Evolutionary conservation across 768 basidiomycete genomes (phyloP), one percentile per base, ranked within the genome.

Genomic region (Boletus sp.): DNA sequence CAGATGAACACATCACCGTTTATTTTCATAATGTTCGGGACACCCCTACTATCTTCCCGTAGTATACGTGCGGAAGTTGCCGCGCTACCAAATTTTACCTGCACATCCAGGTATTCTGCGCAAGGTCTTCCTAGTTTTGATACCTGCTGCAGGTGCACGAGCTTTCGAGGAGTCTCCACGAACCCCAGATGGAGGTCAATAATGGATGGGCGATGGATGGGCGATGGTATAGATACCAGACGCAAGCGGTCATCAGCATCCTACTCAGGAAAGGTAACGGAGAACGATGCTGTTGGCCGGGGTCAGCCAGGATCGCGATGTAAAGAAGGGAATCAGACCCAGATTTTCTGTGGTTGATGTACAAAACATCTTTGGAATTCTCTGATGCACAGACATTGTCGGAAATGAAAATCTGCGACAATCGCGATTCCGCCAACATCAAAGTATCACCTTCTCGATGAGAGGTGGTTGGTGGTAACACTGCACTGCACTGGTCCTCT

Each of bases 331-430:
- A 29, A 21, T 7, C 34, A 1, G 15, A 7, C 7, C 4, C 15
- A 3, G 11, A 3, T 19, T 30, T 23, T 7, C 19, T 23, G 23
- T 54, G 52, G 3, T 29, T 41, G 27, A 54, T 53, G 1, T 11
- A 5, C n/a, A 63, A 27, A 0, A 1, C 25, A 1, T 4, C 7
- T 11, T 21, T 51, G 4, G 39, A 53, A 11, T 10, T 2, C 19
- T 3, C 38, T 5, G 48, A 53, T 15, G 14, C n/a, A 0, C 40
- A 49, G 13, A 44, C 50, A 35, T 59, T 54, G 51, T 56, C 61
- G 7, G 64, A 64, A 35, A 69, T 51, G 37, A 69, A 59, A 1
- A 57, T 56, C 7, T 61, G 61, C 2, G 58, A 64, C 37, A 47
- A 52, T 8, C 39, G 43, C 21, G 42, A 42, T 13, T 32, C 25